Evolutionary conservation across 768 basidiomycete genomes (phyloP), one percentile per base, ranked within the genome.

Genomic region (Mycena sanguinolenta): DNA sequence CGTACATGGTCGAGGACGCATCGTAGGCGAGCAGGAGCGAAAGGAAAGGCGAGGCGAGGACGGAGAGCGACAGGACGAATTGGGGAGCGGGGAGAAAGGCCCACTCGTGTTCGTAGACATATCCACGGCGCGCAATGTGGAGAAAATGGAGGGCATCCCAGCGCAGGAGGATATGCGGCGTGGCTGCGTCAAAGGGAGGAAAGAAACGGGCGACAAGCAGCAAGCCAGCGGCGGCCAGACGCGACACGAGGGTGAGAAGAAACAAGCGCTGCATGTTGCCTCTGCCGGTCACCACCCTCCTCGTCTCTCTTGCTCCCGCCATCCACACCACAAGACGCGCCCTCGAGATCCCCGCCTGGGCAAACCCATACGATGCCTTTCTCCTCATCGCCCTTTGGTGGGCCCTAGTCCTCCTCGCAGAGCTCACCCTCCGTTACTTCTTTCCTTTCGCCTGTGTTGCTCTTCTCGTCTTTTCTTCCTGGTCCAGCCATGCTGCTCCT

Each of bases 121-220:
- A 88, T 55, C 84, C 87, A 14, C 86, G 68, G 30, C 83, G 75
- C 0, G 95, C 94, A 62, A 95, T 88, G 74, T 87, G 85, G 8
- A 83, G 74, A 78, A 96, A 98, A 80, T 98, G 92, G 73, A 98
- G 87, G 3, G 85, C 85, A 77, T 99, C 97, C 98, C 97, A 99
- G 73, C 96, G 89, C 13, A 96, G 82, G 3, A 90, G 77, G 12
- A 84, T 71, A 23, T 73, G 61, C 34, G 63, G 32, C 28, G 80
- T 69, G 38, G 79, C 75, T 69, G 79, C 57, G 63, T 73, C 73
- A 67, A 84, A 75, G 59, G 81, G 71, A 46, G 77, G 44, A 30
- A 74, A 63, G 60, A 74, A 62, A 5, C 1, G 17, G 10, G 16
- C 53, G 34, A 59, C 25, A n/a, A 54, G 10, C 12, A 73, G 66